A percentile compares a stretch with the other conserved stretches of the same genome.
Conservation (phyloP, 2,329 filamentous ascomycete genomes). For the Neospermospora avenae region DNA sequence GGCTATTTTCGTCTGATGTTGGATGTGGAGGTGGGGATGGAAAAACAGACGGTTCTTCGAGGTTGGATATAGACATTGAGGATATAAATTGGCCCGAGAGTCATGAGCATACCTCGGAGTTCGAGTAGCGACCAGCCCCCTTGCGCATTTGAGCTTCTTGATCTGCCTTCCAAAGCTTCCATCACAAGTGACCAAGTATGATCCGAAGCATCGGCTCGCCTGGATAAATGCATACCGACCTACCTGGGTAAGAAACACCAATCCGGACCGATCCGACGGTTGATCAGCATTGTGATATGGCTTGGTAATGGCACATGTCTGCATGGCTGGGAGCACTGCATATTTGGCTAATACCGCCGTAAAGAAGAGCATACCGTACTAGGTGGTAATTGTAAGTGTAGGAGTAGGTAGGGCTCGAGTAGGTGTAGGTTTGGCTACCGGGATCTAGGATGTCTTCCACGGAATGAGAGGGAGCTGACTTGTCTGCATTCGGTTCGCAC, state of each 20-base stretch:
- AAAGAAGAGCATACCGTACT: slow-evolving; percentile 1
- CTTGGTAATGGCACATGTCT: slow-evolving; percentile 15
- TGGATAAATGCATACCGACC: slow-evolving; percentile 2
- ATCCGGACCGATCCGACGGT: slow-evolving; percentile 15
- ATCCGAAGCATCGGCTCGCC: background rate
- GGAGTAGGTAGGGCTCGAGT: no score
- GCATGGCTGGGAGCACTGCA: slow-evolving; percentile 2
- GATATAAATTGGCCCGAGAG: background rate
- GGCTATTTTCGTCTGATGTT: slow-evolving; percentile 3
- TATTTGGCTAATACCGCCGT: slow-evolving; percentile 14
- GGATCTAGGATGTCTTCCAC: background rate
- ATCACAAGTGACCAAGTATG: no score
- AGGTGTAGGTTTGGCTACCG: background rate
- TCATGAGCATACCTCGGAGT: background rate
- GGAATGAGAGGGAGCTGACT: background rate
- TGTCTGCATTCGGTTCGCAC: background rate
- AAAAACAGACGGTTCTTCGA: background rate
- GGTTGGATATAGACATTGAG: background rate
- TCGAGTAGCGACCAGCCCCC: background rate
- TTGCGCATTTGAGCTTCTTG: background rate
- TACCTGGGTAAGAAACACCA: no score
- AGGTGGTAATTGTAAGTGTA: no score
- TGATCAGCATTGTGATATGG: slow-evolving; percentile 13
- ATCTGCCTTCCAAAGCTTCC: background rate
- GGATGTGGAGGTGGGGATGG: background rate